Conservation (phyloP, 768 basidiomycete species). For the Pholiota conissans region DNA sequence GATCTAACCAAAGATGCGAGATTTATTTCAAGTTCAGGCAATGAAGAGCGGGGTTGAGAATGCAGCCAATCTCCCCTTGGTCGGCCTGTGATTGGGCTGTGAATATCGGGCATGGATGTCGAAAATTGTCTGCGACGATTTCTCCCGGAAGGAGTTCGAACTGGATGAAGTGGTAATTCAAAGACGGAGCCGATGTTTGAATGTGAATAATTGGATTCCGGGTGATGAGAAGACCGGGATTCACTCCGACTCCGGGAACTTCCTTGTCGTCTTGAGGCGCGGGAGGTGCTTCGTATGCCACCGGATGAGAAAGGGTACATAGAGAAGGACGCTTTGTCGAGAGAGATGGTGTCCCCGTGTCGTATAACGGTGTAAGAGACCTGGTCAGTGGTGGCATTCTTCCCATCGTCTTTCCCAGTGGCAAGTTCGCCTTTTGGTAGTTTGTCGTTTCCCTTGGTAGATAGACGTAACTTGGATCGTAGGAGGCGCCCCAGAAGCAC, state of each 20-base stretch:
- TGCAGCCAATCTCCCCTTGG: background rate
- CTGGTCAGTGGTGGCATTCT: background rate
- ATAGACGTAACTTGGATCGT: background rate
- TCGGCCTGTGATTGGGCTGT: background rate
- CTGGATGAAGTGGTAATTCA: background rate
- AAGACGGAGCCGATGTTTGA: background rate
- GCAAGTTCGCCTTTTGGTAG: background rate
- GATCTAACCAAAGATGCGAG: background rate
- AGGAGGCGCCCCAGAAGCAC: slow-evolving; percentile 5
- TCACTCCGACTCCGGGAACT: background rate
- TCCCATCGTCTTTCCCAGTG: background rate
- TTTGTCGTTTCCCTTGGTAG: background rate
- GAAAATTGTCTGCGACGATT: slow-evolving; percentile 1
- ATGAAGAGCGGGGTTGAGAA: background rate
- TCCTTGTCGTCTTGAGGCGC: background rate
- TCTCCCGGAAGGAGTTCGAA: background rate
- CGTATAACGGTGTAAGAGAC: background rate
- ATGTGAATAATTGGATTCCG: slow-evolving; percentile 4
- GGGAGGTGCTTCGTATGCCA: slow-evolving; percentile 13
- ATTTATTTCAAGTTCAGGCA: background rate
- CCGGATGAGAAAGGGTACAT: slow-evolving; percentile 19
- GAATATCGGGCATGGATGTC: slow-evolving; percentile 2
- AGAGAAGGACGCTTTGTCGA: slow-evolving; percentile 18
- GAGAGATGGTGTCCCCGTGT: slow-evolving; percentile 8
- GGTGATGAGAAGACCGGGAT: slow-evolving; percentile 25